Percentiles rank a stretch among this genome's conserved stretches.
phyloP scores from a whole-genome alignment of 2,329 filamentous ascomycete species.

The Alternaria brassicae region DNA sequence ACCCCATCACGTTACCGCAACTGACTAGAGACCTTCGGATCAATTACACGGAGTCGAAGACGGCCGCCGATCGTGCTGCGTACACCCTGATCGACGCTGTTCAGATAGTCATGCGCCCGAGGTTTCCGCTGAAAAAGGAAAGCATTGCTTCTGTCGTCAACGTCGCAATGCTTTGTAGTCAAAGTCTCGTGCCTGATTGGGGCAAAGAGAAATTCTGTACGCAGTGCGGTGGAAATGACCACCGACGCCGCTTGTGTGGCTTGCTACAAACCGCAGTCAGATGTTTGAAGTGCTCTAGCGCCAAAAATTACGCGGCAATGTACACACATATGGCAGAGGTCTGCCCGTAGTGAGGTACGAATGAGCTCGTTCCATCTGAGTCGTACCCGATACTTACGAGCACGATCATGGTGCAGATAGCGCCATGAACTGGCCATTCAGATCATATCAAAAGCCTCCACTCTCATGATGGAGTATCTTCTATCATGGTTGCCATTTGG shows the following conservation, averaged over 20 bases:
- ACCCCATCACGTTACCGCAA: neutral
- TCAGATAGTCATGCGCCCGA: conserved; percentile 9
- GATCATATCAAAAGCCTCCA: neutral
- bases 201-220: neutral
- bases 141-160: conserved; percentile 4
- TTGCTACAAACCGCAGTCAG: neutral
- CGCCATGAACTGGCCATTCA: neutral
- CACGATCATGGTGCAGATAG: neutral
- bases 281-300: neutral
- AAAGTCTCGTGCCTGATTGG: neutral
- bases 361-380: too few relatives aligned
- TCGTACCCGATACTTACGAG: neutral
- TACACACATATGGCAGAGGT: neutral
- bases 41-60: neutral
- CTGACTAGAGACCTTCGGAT: neutral
- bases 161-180: conserved; percentile 1
- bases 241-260: neutral
- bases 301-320: neutral
- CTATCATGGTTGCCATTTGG: neutral
- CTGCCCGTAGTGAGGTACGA: neutral
- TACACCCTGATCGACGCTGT: neutral
- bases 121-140: neutral
- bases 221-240: neutral
- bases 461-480: neutral
- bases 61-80: neutral